phyloP scores from a whole-genome alignment of 2,329 filamentous ascomycete genomes.

The Corinectria fuckeliana region DNA sequence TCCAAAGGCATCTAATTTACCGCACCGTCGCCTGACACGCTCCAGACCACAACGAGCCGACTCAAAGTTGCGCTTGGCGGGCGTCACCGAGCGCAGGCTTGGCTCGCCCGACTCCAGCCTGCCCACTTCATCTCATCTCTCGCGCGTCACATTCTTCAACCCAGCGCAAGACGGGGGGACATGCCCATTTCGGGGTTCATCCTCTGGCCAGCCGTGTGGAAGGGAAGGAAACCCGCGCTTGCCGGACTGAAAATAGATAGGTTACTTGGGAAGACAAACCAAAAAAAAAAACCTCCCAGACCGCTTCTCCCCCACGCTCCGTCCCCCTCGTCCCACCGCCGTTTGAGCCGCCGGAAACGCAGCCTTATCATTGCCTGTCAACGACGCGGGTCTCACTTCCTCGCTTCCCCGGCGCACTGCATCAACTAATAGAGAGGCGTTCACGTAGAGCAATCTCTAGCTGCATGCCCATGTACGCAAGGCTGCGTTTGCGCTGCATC shows the following conservation, averaged over 20 bases:
- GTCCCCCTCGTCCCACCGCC: slow-evolving; percentile 5
- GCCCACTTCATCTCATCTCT: slow-evolving; percentile 1
- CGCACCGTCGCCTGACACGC: neutral
- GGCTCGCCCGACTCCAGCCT: slow-evolving; percentile 10
- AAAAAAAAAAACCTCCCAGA: too few relatives aligned
- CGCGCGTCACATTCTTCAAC: neutral
- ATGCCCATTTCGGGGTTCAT: neutral
- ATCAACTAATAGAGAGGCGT: slow-evolving; percentile 6
- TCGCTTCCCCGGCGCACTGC: neutral
- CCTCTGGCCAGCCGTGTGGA: slow-evolving; percentile 1
- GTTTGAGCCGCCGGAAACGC: neutral
- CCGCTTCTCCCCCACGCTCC: slow-evolving; percentile 4
- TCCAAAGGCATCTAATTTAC: neutral
- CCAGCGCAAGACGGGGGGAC: neutral
- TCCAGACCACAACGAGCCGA: neutral
- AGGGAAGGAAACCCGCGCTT: neutral
- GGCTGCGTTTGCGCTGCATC: slow-evolving; percentile 5
- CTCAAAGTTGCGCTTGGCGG: slow-evolving; percentile 21
- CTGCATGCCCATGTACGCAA: slow-evolving; percentile 16
- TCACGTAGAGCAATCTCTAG: neutral
- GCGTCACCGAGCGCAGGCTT: neutral
- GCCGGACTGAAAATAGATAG: slow-evolving; percentile 2
- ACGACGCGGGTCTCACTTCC: too few relatives aligned
- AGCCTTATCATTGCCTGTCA: neutral
- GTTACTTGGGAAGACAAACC: neutral